A percentile compares a stretch with the other conserved stretches of the same genome.
phyloP scores from a whole-genome alignment of 306 rosid genomes.

The Cucurbita ficifolia region DNA sequence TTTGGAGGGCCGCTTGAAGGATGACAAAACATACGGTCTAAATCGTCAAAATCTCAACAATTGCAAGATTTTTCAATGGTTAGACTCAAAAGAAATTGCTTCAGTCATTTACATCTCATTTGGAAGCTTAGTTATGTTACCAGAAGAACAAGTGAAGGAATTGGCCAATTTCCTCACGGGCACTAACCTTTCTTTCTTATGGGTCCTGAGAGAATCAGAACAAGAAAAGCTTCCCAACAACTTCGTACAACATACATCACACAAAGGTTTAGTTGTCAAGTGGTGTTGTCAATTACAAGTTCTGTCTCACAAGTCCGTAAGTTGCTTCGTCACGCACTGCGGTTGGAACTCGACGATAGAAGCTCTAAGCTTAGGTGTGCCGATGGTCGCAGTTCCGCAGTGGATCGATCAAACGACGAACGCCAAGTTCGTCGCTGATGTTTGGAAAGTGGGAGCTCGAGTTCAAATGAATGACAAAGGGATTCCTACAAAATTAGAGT shows the following conservation, averaged over 20 bases:
- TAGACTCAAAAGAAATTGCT: not conserved
- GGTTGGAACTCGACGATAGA: conserved; percentile 5
- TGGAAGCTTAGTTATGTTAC: conserved; percentile 9
- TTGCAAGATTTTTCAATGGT: conserved; percentile 2
- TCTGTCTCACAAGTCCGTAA: not conserved
- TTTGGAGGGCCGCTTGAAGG: conserved; percentile 4
- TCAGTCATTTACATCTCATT: conserved; percentile 15
- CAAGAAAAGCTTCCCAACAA: conserved; percentile 6
- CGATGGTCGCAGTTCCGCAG: not conserved
- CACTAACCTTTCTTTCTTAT: conserved; percentile 2
- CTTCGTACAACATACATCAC: not conserved
- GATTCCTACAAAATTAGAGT: not conserved
- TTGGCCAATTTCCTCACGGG: not conserved
- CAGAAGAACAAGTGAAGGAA: conserved; percentile 9
- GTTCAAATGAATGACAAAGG: not conserved
- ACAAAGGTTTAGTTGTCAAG: conserved; percentile 7
- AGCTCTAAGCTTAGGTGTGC: not conserved
- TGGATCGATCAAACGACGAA: conserved; percentile 8
- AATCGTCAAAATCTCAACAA: not conserved
- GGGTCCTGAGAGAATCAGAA: conserved; percentile 14
- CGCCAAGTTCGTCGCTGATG: not conserved
- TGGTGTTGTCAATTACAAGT: conserved; percentile 6
- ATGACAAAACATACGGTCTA: conserved; percentile 6
- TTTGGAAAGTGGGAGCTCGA: conserved; percentile 1
- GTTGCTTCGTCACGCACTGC: conserved; percentile 2